These are phyloP conservation scores for Digitaria exilis DNA, from an alignment of 202 grass and related monocot species.

Conservation along the genomic window DNA sequence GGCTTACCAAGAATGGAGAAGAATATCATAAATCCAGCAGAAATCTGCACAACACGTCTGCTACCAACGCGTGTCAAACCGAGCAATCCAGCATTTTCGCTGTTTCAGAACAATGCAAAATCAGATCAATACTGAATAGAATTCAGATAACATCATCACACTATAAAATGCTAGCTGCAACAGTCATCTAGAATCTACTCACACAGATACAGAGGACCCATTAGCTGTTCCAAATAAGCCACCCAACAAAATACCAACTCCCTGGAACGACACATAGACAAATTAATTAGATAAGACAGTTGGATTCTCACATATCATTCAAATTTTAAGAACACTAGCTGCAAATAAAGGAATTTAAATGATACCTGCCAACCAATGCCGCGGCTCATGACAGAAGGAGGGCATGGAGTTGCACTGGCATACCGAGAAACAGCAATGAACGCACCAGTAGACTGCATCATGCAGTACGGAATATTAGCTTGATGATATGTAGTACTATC, in stretches of 20 bases:
- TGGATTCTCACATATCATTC: neutral
- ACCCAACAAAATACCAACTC: slow-evolving; percentile 71
- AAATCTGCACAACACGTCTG: slow-evolving; percentile 79
- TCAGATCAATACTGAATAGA: slow-evolving; percentile 8
- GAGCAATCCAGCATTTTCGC: slow-evolving; percentile 87
- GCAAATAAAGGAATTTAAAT: slow-evolving; percentile 4
- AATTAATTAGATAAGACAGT: neutral
- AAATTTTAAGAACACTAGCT: slow-evolving; percentile 2
- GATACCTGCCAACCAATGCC: slow-evolving; percentile 98
- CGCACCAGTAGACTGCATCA: slow-evolving; percentile 82
- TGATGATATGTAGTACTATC: neutral
- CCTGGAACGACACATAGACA: slow-evolving; percentile 43
- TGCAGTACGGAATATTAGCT: slow-evolving; percentile 26
- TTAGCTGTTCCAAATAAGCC: slow-evolving; percentile 79
- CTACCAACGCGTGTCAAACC: slow-evolving; percentile 82
- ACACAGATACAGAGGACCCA: slow-evolving; percentile 79
- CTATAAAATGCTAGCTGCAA: neutral
- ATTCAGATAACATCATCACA: slow-evolving; percentile 10
- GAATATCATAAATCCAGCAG: slow-evolving; percentile 93
- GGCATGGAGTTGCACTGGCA: slow-evolving; percentile 81
- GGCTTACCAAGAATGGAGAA: slow-evolving; percentile 83
- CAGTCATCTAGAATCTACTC: slow-evolving; percentile 35
- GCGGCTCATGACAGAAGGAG: slow-evolving; percentile 88
- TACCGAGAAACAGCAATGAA: slow-evolving; percentile 91
- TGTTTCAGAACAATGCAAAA: slow-evolving; percentile 42